These are phyloP conservation scores for Lagenaria siceraria DNA, from an alignment of 306 rosid species.

Conservation along the genomic window DNA sequence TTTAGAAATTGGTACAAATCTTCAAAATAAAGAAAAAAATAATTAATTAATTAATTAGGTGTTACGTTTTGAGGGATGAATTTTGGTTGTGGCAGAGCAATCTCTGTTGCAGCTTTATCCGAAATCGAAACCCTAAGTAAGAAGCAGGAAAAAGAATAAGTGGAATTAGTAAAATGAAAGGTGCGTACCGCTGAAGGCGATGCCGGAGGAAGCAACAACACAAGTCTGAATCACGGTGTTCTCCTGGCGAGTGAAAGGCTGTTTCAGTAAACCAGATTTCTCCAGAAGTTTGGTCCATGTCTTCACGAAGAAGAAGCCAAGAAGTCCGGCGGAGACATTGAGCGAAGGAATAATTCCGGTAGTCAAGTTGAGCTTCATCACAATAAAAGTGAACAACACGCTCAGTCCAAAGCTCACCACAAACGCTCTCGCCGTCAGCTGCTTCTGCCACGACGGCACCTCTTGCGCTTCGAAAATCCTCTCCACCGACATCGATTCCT, in stretches of 20 bases:
- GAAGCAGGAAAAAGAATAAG: no score
- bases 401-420: conserved; percentile 5
- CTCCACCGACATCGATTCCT: conserved; percentile 1
- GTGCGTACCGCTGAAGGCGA: conserved; percentile 11
- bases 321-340: conserved; percentile 11
- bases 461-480: not conserved
- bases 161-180: not conserved
- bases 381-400: conserved; percentile 11
- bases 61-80: not conserved
- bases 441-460: conserved; percentile 7
- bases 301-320: conserved; percentile 16
- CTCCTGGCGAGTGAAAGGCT: conserved; percentile 12
- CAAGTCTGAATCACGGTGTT: conserved; percentile 17
- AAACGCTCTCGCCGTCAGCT: conserved; percentile 10
- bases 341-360: conserved; percentile 9
- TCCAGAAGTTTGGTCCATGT: conserved; percentile 9
- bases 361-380: conserved; percentile 11
- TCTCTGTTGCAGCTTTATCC: not conserved
- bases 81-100: not conserved
- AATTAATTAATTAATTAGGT: not conserved
- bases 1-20: not conserved
- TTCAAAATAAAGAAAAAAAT: not conserved
- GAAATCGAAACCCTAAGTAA: not conserved
- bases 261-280: not conserved
- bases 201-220: conserved; percentile 14